Conservation (phyloP, 148 eudicot genomes). For the Fallopia convolvulus region DNA sequence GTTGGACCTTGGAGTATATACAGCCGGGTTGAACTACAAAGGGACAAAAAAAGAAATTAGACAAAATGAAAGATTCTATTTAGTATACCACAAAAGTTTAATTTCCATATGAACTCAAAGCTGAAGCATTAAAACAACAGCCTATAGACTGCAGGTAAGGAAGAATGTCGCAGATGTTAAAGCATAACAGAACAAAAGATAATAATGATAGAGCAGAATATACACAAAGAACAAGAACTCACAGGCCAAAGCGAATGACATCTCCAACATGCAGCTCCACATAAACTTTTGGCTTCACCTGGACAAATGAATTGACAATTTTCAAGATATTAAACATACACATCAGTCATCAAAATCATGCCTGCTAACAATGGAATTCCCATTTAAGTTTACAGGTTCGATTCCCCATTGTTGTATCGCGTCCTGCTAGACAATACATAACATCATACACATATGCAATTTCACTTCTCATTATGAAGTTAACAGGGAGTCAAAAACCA, state of each 20-base stretch:
- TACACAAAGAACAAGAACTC: slow-evolving; percentile 27
- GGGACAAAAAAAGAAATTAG: background rate
- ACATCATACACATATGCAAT: background rate
- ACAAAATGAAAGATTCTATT: background rate
- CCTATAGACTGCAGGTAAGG: background rate
- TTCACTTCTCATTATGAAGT: background rate
- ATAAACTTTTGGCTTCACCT: slow-evolving; percentile 73
- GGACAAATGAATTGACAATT: slow-evolving; percentile 9
- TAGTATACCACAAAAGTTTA: background rate
- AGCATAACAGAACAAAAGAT: background rate
- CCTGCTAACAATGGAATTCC: background rate
- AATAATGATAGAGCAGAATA: background rate
- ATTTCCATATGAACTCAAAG: background rate
- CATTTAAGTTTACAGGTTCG: background rate
- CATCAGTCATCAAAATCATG: background rate
- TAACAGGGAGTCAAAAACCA: background rate
- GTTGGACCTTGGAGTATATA: slow-evolving; percentile 93
- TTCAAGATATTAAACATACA: slow-evolving; percentile 1
- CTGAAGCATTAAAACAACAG: background rate
- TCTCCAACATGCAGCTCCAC: slow-evolving; percentile 92
- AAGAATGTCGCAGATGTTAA: background rate
- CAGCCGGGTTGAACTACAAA: slow-evolving; percentile 74
- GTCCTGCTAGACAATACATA: background rate
- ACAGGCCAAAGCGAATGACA: slow-evolving; percentile 95
- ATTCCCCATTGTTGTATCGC: background rate